phyloP scores from a whole-genome alignment of 805 yeast species.

The Groenewaldozyma tartarivorans region DNA sequence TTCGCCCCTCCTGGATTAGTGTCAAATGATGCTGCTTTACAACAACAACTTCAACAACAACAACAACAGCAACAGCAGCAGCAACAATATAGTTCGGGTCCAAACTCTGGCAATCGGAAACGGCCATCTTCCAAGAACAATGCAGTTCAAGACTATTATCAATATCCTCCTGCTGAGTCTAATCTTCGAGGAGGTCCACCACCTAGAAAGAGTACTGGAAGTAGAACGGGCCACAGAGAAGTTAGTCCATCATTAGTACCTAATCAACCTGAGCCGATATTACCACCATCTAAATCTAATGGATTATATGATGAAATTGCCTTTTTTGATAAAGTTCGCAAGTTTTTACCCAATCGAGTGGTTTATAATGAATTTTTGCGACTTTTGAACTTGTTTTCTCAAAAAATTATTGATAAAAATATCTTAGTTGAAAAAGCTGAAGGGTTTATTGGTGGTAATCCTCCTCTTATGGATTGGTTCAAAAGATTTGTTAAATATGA shows the following conservation, averaged over 20 bases:
- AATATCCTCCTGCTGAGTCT: conserved; percentile 9
- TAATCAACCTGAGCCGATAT: conserved; percentile 74
- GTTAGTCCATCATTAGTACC: conserved; percentile 66
- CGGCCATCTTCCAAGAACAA: conserved; percentile 1
- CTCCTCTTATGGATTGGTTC: conserved; percentile 83
- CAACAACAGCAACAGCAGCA: conserved; percentile 20
- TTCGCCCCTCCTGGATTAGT: conserved; percentile 53
- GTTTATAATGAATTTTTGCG: conserved; percentile 89
- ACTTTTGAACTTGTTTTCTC: conserved; percentile 76
- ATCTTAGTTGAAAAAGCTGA: conserved; percentile 78
- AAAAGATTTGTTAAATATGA: conserved; percentile 83
- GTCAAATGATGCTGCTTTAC: not conserved
- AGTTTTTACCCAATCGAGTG: conserved; percentile 78
- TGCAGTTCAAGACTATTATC: not conserved
- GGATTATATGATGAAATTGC: conserved; percentile 75
- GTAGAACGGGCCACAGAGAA: conserved; percentile 9
- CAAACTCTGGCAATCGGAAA: conserved; percentile 6
- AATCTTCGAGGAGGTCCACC: conserved; percentile 16
- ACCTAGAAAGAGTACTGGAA: conserved; percentile 6
- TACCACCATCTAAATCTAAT: conserved; percentile 40
- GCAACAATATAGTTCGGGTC: conserved; percentile 1
- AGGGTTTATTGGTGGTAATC: conserved; percentile 71
- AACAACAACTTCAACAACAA: conserved; percentile 19
- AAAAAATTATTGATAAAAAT: conserved; percentile 76
- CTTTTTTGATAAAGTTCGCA: conserved; percentile 88